Conservation (phyloP, 2,329 filamentous ascomycete species). For the Epichloe baconii region DNA sequence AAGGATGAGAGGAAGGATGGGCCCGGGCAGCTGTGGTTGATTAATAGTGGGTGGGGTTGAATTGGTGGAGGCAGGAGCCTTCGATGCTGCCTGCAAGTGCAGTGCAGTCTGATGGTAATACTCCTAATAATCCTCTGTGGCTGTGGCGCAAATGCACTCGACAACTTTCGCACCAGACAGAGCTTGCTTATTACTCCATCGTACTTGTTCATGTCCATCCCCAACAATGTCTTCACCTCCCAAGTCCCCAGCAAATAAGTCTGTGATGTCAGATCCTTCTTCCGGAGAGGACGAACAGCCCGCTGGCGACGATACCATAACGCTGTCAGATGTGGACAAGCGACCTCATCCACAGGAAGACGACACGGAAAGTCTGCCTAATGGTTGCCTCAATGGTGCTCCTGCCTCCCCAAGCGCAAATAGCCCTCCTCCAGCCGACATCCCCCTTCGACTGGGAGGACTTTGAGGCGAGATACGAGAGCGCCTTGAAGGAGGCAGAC, state of each 20-base stretch:
- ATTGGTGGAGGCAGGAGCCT: too few relatives aligned
- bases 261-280: background rate
- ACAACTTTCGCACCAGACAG: too few relatives aligned
- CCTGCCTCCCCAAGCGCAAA: slow-evolving; percentile 3
- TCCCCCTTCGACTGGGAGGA: slow-evolving; percentile 64
- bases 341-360: slow-evolving; percentile 12
- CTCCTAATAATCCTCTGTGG: too few relatives aligned
- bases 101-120: background rate
- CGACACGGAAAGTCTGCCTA: slow-evolving; percentile 27
- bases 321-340: slow-evolving; percentile 12
- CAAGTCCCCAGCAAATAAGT: slow-evolving; percentile 4
- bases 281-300: slow-evolving; percentile 5
- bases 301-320: slow-evolving; percentile 9
- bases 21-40: background rate
- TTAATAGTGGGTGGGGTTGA: background rate
- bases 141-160: too few relatives aligned
- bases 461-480: slow-evolving; percentile 57
- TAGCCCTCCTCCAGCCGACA: slow-evolving; percentile 33
- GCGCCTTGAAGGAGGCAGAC: slow-evolving; percentile 49
- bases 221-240: slow-evolving; percentile 9
- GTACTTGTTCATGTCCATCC: too few relatives aligned
- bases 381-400: slow-evolving; percentile 18
- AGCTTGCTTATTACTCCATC: background rate
- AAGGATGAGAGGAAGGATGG: background rate
- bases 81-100: background rate